Conservation (phyloP, 2,329 filamentous ascomycete genomes). For the Claviceps pusilla region DNA sequence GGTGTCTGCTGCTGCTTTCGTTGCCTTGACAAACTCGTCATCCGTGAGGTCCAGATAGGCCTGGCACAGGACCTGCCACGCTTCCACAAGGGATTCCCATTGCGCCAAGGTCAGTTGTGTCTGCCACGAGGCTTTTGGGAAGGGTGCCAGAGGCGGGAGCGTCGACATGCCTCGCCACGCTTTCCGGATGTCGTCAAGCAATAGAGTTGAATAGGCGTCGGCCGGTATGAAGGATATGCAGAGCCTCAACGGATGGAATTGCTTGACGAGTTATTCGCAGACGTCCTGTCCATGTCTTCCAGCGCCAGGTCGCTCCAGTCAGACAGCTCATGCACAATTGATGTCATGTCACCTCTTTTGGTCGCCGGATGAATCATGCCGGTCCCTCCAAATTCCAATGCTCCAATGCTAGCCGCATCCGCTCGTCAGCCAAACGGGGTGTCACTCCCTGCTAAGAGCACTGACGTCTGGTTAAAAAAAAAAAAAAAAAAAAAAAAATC, state of each 20-base stretch:
- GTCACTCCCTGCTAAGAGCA: not conserved
- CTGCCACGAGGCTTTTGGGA: conserved; percentile 55
- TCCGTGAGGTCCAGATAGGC: conserved; percentile 47
- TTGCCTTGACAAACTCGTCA: conserved; percentile 34
- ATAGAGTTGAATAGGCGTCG: too few species aligned
- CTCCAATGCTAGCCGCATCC: not conserved
- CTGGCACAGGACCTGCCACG: conserved; percentile 57
- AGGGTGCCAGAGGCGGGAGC: conserved; percentile 56
- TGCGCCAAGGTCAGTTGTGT: conserved; percentile 51
- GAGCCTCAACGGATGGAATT: not conserved
- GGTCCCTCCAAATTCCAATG: not conserved
- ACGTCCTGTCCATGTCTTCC: not conserved
- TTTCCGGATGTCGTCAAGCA: conserved; percentile 12
- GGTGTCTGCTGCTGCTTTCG: conserved; percentile 22
- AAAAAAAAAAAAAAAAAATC: too few species aligned
- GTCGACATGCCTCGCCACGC: conserved; percentile 8
- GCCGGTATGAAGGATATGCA: too few species aligned
- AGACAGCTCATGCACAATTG: not conserved
- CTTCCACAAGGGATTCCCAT: conserved; percentile 63
- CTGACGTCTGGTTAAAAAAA: not conserved
- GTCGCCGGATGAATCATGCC: conserved; percentile 10
- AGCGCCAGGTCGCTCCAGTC: not conserved
- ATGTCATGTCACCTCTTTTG: not conserved
- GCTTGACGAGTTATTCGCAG: not conserved
- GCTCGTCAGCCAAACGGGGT: not conserved